A percentile compares a stretch with the other conserved stretches of the same genome.
Evolutionary conservation across 208 protist species (phyloP).

Genomic region (Lotmaria passim): DNA sequence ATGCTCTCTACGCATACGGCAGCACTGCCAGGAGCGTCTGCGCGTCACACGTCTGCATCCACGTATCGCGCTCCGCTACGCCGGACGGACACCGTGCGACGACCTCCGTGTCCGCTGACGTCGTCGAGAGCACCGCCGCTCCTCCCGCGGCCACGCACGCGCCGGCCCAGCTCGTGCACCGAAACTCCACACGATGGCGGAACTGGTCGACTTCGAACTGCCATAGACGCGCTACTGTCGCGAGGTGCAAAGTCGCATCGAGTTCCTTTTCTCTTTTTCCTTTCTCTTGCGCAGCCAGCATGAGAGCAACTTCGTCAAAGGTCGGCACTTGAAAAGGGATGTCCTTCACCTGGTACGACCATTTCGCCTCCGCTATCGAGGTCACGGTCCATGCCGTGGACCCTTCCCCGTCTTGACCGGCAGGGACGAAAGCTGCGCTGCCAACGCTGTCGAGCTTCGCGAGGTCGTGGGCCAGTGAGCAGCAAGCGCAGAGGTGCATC

Average conservation of each 20-base stretch:
- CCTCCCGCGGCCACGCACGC: conserved; percentile 29
- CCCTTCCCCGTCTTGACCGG: not conserved
- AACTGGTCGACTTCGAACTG: too few species aligned
- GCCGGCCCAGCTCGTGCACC: conserved; percentile 23
- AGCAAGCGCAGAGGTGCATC: conserved; percentile 28
- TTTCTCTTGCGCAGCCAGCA: not conserved
- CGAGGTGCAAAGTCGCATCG: too few species aligned
- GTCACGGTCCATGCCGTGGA: not conserved
- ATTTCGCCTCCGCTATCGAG: not conserved
- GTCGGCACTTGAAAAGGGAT: not conserved
- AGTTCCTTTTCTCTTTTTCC: too few species aligned
- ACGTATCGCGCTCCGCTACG: not conserved
- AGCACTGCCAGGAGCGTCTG: conserved; percentile 18
- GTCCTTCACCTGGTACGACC: conserved; percentile 6
- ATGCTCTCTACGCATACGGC: not conserved
- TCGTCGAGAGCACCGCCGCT: conserved; percentile 1
- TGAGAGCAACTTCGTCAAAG: not conserved
- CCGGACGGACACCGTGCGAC: too few species aligned
- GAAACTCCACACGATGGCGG: conserved; percentile 18
- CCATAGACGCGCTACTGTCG: too few species aligned
- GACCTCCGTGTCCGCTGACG: not conserved
- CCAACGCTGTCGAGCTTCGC: not conserved
- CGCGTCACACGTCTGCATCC: conserved; percentile 15
- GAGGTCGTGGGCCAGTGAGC: conserved; percentile 4
- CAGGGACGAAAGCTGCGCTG: too few species aligned